phyloP scores from a whole-genome alignment of 2,329 filamentous ascomycete genomes.

The Pseudogymnoascus sp. region DNA sequence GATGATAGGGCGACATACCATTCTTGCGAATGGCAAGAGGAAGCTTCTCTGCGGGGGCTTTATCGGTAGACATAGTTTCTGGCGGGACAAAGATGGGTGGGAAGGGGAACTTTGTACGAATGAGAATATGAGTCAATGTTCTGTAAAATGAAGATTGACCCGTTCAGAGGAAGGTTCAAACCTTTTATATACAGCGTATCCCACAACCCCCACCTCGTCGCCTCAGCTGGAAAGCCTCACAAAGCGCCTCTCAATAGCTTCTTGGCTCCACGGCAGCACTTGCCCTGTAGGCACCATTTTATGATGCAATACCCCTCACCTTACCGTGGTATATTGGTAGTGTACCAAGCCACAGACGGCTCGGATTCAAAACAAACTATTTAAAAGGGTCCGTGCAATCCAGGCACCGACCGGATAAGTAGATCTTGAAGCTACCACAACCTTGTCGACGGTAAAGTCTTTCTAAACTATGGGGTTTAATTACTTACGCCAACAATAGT shows the following conservation, averaged over 20 bases:
- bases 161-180: neutral
- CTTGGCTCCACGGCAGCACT: neutral
- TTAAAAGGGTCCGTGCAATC: neutral
- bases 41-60: conserved; percentile 40
- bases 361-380: neutral
- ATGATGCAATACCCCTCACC: neutral
- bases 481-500: neutral
- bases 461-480: neutral
- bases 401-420: neutral
- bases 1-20: conserved; percentile 27
- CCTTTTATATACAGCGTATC: neutral
- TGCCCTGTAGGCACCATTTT: neutral
- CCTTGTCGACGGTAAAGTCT: neutral
- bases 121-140: neutral
- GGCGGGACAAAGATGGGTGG: no score
- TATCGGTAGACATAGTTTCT: conserved; percentile 14
- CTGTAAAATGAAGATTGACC: neutral
- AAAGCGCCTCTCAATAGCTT: neutral
- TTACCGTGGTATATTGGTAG: neutral
- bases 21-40: conserved; percentile 45
- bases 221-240: neutral
- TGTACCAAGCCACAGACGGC: neutral
- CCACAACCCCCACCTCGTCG: neutral
- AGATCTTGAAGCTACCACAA: neutral
- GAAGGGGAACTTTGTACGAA: neutral